Percentiles rank a stretch among this genome's conserved stretches.
These are phyloP conservation scores for Ceratobasidium sp. DNA, from an alignment of 1,284 basidiomycete species.

Conservation along the genomic window DNA sequence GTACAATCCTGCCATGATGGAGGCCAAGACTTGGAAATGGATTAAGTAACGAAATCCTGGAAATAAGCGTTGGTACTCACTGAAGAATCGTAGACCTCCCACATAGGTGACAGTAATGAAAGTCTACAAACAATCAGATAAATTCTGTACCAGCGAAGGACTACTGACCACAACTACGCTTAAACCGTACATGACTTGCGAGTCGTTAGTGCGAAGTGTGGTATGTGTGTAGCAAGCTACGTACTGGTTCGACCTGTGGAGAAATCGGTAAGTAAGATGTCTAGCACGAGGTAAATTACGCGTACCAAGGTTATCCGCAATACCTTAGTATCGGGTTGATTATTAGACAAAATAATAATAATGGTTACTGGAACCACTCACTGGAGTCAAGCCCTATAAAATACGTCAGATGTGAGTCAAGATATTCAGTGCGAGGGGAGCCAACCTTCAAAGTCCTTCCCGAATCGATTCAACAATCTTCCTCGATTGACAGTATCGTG, in stretches of 20 bases:
- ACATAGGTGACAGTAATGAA: constrained; percentile 78
- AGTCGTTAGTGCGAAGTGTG: constrained; percentile 43
- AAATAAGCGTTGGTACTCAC: constrained; percentile 50
- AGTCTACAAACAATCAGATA: constrained; percentile 59
- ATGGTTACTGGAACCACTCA: not conserved
- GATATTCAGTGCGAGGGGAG: not conserved
- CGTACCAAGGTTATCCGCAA: constrained; percentile 79
- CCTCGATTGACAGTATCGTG: constrained; percentile 92
- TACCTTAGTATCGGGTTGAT: constrained; percentile 51
- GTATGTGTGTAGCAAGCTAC: constrained; percentile 54
- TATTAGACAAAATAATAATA: not conserved
- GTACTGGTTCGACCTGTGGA: constrained; percentile 65
- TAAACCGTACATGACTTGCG: constrained; percentile 34
- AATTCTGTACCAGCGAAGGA: too few species aligned
- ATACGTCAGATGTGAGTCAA: not conserved
- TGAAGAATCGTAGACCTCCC: constrained; percentile 78
- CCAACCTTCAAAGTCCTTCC: constrained; percentile 91
- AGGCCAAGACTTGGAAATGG: constrained; percentile 48
- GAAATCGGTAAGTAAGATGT: not conserved
- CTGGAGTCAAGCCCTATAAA: constrained; percentile 76
- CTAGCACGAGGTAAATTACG: not conserved
- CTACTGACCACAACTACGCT: constrained; percentile 32
- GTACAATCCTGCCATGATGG: constrained; percentile 69
- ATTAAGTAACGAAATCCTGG: not conserved
- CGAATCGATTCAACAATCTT: constrained; percentile 85